These are phyloP conservation scores for Rasamsonia emersonii DNA, from an alignment of 2,329 filamentous ascomycete species.

Conservation along the genomic window DNA sequence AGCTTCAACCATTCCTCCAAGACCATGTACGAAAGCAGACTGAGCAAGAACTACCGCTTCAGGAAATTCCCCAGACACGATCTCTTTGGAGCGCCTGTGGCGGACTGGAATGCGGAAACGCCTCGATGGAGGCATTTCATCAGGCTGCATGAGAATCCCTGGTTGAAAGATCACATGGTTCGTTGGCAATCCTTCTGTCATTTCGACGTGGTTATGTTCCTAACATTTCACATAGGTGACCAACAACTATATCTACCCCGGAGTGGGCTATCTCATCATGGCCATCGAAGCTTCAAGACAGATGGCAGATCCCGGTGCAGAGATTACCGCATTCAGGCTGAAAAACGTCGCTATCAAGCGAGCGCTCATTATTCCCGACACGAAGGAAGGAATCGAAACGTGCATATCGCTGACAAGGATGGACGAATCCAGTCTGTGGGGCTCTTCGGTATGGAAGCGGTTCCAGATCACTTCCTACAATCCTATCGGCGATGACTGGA, in stretches of 20 bases:
- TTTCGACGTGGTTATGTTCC: not conserved
- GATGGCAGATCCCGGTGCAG: constrained; percentile 9
- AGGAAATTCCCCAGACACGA: constrained; percentile 21
- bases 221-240: constrained; percentile 3
- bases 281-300: constrained; percentile 21
- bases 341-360: constrained; percentile 19
- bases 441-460: constrained; percentile 17
- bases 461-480: constrained; percentile 25
- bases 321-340: constrained; percentile 12
- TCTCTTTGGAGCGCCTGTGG: constrained; percentile 20
- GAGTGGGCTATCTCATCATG: constrained; percentile 22
- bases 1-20: constrained; percentile 19
- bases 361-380: constrained; percentile 22
- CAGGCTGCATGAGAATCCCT: constrained; percentile 21
- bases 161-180: constrained; percentile 22
- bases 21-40: constrained; percentile 18
- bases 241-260: constrained; percentile 16
- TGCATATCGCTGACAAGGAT: constrained; percentile 16
- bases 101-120: constrained; percentile 19
- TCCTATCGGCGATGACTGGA: constrained; percentile 20
- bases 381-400: constrained; percentile 22
- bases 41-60: constrained; percentile 18
- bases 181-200: constrained; percentile 14
- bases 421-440: constrained; percentile 13
- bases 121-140: constrained; percentile 23